Evolutionary conservation across 208 protist species (phyloP), one percentile per base, ranked within the genome.

Genomic region (Wallacemonas sp.): DNA sequence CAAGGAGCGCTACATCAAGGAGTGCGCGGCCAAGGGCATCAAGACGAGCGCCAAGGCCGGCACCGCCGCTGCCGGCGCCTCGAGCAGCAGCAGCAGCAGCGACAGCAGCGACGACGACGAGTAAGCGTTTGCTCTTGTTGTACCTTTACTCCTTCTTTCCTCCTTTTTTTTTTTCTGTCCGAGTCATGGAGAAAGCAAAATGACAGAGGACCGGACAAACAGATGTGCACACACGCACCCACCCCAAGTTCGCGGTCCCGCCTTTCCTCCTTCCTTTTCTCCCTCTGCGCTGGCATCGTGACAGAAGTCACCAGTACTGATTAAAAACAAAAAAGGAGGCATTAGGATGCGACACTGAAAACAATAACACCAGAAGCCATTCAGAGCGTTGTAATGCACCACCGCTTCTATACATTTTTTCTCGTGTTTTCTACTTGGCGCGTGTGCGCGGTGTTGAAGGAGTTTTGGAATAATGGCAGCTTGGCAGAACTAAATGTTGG

Each of bases 1-100:
- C 65, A 94, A 93, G 75, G 72, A 87, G 57, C 80, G 91, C 2
- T 97, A 95, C 71, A 63, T 94, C 64, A 36, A 64, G 45, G 85
- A 93, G 78, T 72, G 65, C 64, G 76, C 45, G 46, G 48, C 29
- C n/a, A 59, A 70, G 32, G 69, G 68, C 41, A 28, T 65, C 33
- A 74, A 67, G 57, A 14, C 63, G 36, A 67, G 68, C 23, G 14
- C 57, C 39, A 76, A 55, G 31, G 36, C 39, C 10, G 55, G 57
- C 22, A 29, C 23, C 5, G 70, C 57, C 25, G 67, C 57, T 28
- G 63, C 70, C 2, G 66, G 49, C 3, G 73, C 72, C n/a, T 50
- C 66, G 1, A 72, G 67, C 14, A 61, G 52, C 48, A 70, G 49
- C 65, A 39, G 23, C 50, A 62, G 52, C 50, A 61, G 49, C 65